Conservation (phyloP, 2,329 filamentous ascomycete species). For the Fusarium albidum region DNA sequence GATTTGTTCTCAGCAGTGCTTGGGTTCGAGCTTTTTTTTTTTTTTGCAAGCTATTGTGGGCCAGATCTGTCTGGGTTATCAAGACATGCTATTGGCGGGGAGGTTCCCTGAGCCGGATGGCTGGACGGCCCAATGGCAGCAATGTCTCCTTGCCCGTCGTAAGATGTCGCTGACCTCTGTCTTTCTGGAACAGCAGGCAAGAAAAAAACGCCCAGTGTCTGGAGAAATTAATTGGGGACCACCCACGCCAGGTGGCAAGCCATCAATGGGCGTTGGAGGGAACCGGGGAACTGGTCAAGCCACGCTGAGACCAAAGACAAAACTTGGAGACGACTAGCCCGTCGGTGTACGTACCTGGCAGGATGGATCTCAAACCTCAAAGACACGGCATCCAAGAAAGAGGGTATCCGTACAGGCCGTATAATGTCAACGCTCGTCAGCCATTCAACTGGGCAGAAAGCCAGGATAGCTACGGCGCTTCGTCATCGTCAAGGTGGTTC, state of each 20-base stretch:
- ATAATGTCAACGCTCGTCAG: conserved; percentile 4
- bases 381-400: background rate
- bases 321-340: background rate
- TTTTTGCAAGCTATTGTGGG: conserved; percentile 31
- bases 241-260: conserved; percentile 36
- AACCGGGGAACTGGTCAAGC: conserved; percentile 3
- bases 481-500: conserved; percentile 1
- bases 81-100: conserved; percentile 21
- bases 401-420: no score
- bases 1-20: no score
- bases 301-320: background rate
- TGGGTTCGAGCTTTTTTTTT: no score
- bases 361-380: background rate
- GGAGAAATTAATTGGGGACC: conserved; percentile 28
- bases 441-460: conserved; percentile 5
- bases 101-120: background rate
- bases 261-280: conserved; percentile 30
- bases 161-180: conserved; percentile 19
- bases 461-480: conserved; percentile 2
- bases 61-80: conserved; percentile 31
- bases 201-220: conserved; percentile 10
- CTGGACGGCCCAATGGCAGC: conserved; percentile 22
- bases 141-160: conserved; percentile 14
- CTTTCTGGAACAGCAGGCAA: conserved; percentile 11
- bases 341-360: no score